Percentiles rank a stretch among this genome's conserved stretches.
phyloP scores from a whole-genome alignment of 2,329 filamentous ascomycete species.

The Neopestalotiopsis sp. region DNA sequence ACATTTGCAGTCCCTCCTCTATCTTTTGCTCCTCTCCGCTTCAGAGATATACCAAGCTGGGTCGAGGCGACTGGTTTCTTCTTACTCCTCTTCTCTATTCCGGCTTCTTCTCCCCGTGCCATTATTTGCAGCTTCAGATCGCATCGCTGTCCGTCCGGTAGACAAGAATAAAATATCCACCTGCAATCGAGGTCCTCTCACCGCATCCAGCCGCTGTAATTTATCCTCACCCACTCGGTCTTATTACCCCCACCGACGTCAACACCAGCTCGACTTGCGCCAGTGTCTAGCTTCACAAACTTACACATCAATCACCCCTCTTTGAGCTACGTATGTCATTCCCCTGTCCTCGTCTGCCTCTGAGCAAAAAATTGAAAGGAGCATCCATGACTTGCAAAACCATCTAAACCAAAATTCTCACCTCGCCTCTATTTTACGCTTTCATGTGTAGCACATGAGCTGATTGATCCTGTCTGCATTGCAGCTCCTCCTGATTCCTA shows the following conservation, averaged over 20 bases:
- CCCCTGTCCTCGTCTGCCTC: not conserved
- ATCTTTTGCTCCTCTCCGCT: not conserved
- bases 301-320: constrained; percentile 9
- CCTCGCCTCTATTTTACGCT: constrained; percentile 2
- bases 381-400: not conserved
- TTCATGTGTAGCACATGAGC: not conserved
- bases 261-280: constrained; percentile 10
- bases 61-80: not conserved
- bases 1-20: not conserved
- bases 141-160: not conserved
- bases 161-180: not conserved
- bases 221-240: constrained; percentile 7
- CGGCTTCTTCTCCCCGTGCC: not conserved
- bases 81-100: not conserved
- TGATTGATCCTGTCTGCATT: not conserved
- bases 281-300: not conserved
- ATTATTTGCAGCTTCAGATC: not conserved
- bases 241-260: constrained; percentile 15
- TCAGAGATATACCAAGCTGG: not conserved
- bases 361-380: constrained; percentile 9
- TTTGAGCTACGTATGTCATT: constrained; percentile 11
- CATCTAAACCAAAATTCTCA: not conserved
- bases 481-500: not conserved
- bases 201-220: constrained; percentile 5
- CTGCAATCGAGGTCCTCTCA: not conserved